Base-by-base conservation (phyloP, 345 rosid genomes). In the Gossypium australe region DNA sequence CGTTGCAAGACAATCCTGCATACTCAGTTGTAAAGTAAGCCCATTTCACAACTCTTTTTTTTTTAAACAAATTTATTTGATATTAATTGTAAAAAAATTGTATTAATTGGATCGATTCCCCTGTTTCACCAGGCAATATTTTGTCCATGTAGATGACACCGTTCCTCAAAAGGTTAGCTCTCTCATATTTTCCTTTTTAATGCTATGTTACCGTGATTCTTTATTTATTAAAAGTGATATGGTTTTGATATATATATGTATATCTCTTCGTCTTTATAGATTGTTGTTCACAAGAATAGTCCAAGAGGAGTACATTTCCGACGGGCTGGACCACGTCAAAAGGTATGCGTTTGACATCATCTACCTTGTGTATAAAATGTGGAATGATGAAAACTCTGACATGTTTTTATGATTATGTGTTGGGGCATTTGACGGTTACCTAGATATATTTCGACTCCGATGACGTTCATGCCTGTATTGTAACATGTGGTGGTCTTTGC, bases 301-400 rank as follows among this genome's bases (percentile, higher is more conserved):
- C 89, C 91, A 1, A 87, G 97, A 82, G 98, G 98, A 45, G 69
- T 78, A 71, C 98, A 93, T 84, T 93, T 93, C 80, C 84, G 94
- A 47, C 90, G 98, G 1, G 98, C 97, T 69, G 97, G 98, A 75
- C 94, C 98, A 9, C 97, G 98, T 3, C 93, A 93, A 72, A 91
- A 86, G 90, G 97, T 93, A 67, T 71, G 51, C 18, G 25, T 47
- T 41, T 20, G 38, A 11, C 9, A 11, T 77, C 14, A 8, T 38
- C 11, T 4, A 3, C 41, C 22, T 67, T 47, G 8, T 69, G 52
- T 20, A 12, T 67, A 55, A 20, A n/a, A 49, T 61, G 55, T 45
- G 41, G 20, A 25, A 14, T 14, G n/a, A 13, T 20, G 41, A 17
- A 5, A 44, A 38, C 12, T 14, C 22, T 67, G 56, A 67, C 22